Evolutionary conservation across 1,284 basidiomycete species (phyloP).

Genomic region (Boletellus deceptivus): DNA sequence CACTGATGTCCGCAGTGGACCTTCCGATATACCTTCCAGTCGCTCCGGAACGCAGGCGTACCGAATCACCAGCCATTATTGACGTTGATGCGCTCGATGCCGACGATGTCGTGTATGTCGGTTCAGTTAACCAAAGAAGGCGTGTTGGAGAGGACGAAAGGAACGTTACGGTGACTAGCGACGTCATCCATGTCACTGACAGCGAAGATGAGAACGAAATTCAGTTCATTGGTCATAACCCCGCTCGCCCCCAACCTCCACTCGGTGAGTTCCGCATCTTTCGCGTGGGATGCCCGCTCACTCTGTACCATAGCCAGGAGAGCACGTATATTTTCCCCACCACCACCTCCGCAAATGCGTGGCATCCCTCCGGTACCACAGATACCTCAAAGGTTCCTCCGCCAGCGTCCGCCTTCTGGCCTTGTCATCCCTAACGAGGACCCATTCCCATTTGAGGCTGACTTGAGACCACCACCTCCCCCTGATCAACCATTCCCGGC

Average conservation of each 20-base stretch:
- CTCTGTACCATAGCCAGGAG: slow-evolving; percentile 11
- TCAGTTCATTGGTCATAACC: slow-evolving; percentile 26
- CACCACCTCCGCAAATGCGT: slow-evolving; percentile 36
- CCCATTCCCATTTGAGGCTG: slow-evolving; percentile 47
- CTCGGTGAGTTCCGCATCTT: slow-evolving; percentile 18
- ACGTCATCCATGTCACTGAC: slow-evolving; percentile 40
- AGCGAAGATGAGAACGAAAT: slow-evolving; percentile 42
- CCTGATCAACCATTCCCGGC: slow-evolving; percentile 18
- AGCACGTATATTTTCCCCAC: slow-evolving; percentile 43
- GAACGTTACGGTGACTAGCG: slow-evolving; percentile 12
- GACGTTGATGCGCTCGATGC: slow-evolving; percentile 40
- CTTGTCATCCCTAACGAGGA: slow-evolving; percentile 40
- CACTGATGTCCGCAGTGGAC: slow-evolving; percentile 24
- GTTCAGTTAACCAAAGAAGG: slow-evolving; percentile 30
- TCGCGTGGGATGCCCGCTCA: background rate
- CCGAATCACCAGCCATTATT: slow-evolving; percentile 34
- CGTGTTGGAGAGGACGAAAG: slow-evolving; percentile 21
- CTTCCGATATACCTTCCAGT: slow-evolving; percentile 4
- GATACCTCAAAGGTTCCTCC: slow-evolving; percentile 36
- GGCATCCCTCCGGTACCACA: slow-evolving; percentile 40
- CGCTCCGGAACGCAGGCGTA: slow-evolving; percentile 15
- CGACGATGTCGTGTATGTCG: slow-evolving; percentile 27
- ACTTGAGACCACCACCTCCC: slow-evolving; percentile 22
- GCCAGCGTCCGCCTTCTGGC: slow-evolving; percentile 26
- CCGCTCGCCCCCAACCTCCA: slow-evolving; percentile 14